phyloP scores from a whole-genome alignment of 306 rosid genomes.

The Crataegus laevigata region DNA sequence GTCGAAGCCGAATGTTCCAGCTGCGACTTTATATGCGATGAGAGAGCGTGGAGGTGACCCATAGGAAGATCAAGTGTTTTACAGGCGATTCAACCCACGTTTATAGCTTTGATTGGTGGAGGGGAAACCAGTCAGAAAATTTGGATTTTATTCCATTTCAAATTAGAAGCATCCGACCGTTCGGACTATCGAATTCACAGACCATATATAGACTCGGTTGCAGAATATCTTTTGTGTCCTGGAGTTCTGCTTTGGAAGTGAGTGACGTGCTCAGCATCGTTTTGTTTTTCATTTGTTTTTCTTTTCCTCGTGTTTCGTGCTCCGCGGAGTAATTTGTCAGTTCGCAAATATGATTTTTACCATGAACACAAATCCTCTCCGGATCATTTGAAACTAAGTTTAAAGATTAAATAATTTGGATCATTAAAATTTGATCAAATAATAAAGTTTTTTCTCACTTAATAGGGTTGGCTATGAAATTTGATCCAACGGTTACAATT shows the following conservation, averaged over 20 bases:
- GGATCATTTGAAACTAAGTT: no score
- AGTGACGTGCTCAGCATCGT: not conserved
- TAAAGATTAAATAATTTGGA: no score
- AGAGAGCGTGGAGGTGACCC: not conserved
- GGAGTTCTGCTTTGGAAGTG: not conserved
- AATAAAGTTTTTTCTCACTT: no score
- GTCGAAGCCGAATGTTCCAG: not conserved
- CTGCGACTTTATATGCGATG: not conserved
- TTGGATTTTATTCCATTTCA: not conserved
- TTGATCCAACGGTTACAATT: accelerated
- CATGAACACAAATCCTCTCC: no score
- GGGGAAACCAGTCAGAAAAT: not conserved
- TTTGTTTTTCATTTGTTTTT: not conserved
- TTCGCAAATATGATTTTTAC: no score
- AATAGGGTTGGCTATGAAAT: no score
- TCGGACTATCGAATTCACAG: not conserved
- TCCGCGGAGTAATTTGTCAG: not conserved
- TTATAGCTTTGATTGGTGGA: not conserved
- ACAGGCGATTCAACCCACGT: not conserved
- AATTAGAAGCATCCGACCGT: not conserved
- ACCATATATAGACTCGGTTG: not conserved
- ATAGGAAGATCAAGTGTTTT: not conserved
- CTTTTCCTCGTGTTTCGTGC: not conserved
- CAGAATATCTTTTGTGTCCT: not conserved
- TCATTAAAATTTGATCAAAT: no score